These are phyloP conservation scores for Peterozyma toletana DNA, from an alignment of 805 yeast species.

Conservation along the genomic window DNA sequence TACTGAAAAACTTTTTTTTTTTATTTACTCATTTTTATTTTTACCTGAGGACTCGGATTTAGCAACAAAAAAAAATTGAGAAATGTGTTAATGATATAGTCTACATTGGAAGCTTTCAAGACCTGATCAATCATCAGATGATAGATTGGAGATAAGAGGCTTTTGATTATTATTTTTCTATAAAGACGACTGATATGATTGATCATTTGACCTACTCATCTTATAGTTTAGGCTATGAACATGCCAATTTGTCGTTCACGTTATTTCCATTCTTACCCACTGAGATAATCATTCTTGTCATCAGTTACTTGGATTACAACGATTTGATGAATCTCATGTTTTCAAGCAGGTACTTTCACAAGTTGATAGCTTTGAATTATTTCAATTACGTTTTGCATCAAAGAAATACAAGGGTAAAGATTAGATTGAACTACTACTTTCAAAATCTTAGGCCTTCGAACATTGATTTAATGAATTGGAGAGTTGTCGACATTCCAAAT, in stretches of 20 bases:
- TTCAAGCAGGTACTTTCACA: not conserved
- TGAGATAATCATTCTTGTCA: constrained; percentile 4
- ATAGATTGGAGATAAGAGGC: no score
- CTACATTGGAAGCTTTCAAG: no score
- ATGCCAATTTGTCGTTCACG: no score
- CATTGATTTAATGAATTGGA: not conserved
- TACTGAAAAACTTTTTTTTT: no score
- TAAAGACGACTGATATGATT: not conserved
- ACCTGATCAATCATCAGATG: no score
- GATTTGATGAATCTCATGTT: constrained; percentile 2
- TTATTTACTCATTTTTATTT: no score
- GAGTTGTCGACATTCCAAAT: not conserved
- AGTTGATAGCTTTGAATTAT: not conserved
- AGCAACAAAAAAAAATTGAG: no score
- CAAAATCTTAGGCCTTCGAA: not conserved
- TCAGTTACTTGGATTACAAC: constrained; percentile 5
- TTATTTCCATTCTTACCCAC: constrained; percentile 1
- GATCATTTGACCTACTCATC: constrained; percentile 3
- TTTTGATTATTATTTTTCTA: no score
- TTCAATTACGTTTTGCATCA: not conserved
- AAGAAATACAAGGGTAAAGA: not conserved
- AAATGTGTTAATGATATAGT: no score
- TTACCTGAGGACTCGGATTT: no score
- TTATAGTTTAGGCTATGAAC: not conserved
- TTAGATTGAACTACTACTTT: not conserved